Evolutionary conservation across 139 green algal species (phyloP).

Genomic region (Limnomonas spitsbergensis): DNA sequence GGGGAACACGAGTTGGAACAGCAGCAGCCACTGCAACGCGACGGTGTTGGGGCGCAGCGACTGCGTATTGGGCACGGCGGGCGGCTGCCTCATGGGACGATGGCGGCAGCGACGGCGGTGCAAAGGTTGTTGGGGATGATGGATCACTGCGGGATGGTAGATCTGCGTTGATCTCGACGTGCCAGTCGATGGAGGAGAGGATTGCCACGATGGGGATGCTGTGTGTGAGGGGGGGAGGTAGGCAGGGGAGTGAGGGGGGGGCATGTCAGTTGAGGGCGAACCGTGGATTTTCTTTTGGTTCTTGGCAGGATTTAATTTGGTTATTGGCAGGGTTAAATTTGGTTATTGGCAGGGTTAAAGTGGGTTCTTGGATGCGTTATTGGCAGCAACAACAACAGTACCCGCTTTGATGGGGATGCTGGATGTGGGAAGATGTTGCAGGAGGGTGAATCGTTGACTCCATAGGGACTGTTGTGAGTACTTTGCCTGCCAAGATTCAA

Average conservation of each 20-base stretch:
- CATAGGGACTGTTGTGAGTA: too few species aligned
- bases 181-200: background rate
- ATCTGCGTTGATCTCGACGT: background rate
- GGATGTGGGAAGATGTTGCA: too few species aligned
- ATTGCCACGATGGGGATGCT: background rate
- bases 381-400: too few species aligned
- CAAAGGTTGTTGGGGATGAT: background rate
- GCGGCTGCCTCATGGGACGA: too few species aligned
- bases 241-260: background rate
- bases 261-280: background rate
- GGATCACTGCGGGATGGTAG: background rate
- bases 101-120: background rate
- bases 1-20: conserved; percentile 3
- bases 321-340: too few species aligned
- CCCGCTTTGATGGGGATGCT: too few species aligned
- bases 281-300: too few species aligned
- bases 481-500: too few species aligned
- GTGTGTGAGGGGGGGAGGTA: background rate
- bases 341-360: too few species aligned
- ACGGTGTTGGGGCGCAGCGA: background rate
- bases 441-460: too few species aligned
- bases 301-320: too few species aligned
- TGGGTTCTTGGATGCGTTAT: too few species aligned
- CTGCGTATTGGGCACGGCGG: background rate
- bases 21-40: background rate